Evolutionary conservation across 2,329 filamentous ascomycete genomes (phyloP).

Genomic region (Chaetomiaceae sp.): DNA sequence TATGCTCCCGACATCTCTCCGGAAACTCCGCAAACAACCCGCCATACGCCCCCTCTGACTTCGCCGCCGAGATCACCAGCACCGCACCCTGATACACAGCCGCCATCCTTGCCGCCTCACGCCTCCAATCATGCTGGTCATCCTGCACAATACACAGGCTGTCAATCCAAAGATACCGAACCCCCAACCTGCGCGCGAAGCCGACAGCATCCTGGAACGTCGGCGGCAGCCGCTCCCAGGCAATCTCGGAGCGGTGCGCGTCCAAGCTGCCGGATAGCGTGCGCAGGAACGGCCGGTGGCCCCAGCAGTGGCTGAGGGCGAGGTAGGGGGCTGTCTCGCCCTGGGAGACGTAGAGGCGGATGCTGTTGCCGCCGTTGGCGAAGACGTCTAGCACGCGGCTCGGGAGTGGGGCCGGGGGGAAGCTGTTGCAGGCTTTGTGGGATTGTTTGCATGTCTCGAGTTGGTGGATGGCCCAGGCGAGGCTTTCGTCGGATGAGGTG

Average conservation of each 20-base stretch:
- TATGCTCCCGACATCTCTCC: not conserved
- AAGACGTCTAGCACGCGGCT: conserved; percentile 16
- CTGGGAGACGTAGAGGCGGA: conserved; percentile 13
- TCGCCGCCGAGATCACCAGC: conserved; percentile 14
- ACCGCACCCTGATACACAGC: not conserved
- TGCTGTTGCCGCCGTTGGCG: not conserved
- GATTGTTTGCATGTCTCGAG: conserved; percentile 5
- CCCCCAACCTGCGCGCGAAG: conserved; percentile 1
- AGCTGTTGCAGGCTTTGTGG: conserved; percentile 8
- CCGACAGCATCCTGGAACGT: conserved; percentile 15
- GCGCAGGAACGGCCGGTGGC: conserved; percentile 12
- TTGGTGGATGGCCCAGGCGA: conserved; percentile 13
- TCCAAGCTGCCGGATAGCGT: conserved; percentile 13
- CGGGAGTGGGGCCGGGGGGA: not conserved
- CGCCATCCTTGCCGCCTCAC: conserved; percentile 5
- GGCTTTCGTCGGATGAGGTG: conserved; percentile 8
- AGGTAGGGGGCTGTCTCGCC: conserved; percentile 10
- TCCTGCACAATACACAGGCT: conserved; percentile 14
- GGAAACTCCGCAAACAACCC: conserved; percentile 7
- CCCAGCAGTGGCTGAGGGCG: conserved; percentile 26
- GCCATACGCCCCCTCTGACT: conserved; percentile 12
- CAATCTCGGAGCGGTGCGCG: conserved; percentile 13
- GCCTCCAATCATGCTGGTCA: conserved; percentile 4
- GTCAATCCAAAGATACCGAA: conserved; percentile 13
- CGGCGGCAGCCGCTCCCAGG: conserved; percentile 10